Percentiles rank a stretch among this genome's conserved stretches.
Conservation (phyloP, 352 stramenopile species). For the Phytophthora ramorum region DNA sequence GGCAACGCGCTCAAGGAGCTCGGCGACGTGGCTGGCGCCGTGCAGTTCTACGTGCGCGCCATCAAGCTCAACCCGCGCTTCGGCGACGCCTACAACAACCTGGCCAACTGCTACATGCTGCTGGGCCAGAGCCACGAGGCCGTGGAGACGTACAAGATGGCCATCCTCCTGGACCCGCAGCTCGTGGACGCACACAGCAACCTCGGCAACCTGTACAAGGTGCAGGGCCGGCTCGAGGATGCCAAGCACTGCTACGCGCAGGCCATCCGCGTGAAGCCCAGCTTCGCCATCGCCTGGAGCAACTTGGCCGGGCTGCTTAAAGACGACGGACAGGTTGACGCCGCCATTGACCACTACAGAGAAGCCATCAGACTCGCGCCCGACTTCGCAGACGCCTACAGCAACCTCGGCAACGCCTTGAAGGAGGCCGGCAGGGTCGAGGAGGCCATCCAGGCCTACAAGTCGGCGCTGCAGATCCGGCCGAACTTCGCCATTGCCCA, state of each 20-base stretch:
- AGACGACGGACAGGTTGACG: conserved; percentile 84
- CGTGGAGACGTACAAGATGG: conserved; percentile 95
- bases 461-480: conserved; percentile 80
- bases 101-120: conserved; percentile 93
- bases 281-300: conserved; percentile 93
- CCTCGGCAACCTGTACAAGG: conserved; percentile 94
- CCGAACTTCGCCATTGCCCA: conserved; percentile 93
- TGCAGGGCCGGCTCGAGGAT: conserved; percentile 84
- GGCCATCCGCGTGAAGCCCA: conserved; percentile 89
- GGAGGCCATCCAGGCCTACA: conserved; percentile 89
- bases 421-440: conserved; percentile 77
- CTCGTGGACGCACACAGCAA: conserved; percentile 95
- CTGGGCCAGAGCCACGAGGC: conserved; percentile 89
- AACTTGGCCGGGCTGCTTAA: conserved; percentile 93
- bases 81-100: conserved; percentile 93
- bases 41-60: conserved; percentile 94
- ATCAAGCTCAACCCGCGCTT: conserved; percentile 94
- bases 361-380: conserved; percentile 85
- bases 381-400: conserved; percentile 88
- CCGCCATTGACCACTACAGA: conserved; percentile 87
- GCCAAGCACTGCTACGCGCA: conserved; percentile 92
- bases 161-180: conserved; percentile 85
- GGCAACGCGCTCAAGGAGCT: conserved; percentile 96
- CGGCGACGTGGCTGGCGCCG: conserved; percentile 86
- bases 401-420: conserved; percentile 86